Percentiles rank a stretch among this genome's conserved stretches.
Evolutionary conservation across 2,329 filamentous ascomycete species (phyloP).

Genomic region (Botrytis cinerea): DNA sequence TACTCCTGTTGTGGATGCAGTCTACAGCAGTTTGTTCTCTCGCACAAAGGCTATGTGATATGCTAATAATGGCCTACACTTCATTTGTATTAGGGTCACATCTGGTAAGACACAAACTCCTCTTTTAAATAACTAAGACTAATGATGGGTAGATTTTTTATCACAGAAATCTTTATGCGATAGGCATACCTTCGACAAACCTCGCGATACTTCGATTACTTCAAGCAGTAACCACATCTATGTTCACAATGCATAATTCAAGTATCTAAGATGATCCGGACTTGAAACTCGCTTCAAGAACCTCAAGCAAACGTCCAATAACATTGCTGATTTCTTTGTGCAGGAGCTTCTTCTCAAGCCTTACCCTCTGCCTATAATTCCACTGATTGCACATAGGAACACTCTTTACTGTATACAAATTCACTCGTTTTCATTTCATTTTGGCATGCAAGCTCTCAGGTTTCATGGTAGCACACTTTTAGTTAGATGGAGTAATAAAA

Average conservation of each 20-base stretch:
- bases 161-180: constrained; percentile 24
- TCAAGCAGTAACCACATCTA: background rate
- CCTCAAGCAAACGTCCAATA: constrained; percentile 29
- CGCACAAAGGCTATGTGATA: constrained; percentile 77
- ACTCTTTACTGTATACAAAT: constrained; percentile 31
- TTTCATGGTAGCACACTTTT: constrained; percentile 4
- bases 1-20: constrained; percentile 93
- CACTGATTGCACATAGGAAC: constrained; percentile 40
- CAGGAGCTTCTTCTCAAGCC: constrained; percentile 32
- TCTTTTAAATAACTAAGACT: background rate
- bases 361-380: constrained; percentile 24
- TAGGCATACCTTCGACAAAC: constrained; percentile 17
- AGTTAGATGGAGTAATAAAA: constrained; percentile 20
- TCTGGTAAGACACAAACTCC: constrained; percentile 31
- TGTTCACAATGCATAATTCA: constrained; percentile 6
- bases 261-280: constrained; percentile 9
- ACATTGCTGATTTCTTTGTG: constrained; percentile 38
- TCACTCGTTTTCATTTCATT: constrained; percentile 13
- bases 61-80: constrained; percentile 39
- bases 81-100: constrained; percentile 35
- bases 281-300: constrained; percentile 12
- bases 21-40: constrained; percentile 96
- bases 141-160: constrained; percentile 23
- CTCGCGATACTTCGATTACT: background rate
- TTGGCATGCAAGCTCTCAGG: constrained; percentile 2